Conservation (phyloP, 2,329 filamentous ascomycete species). For the Colletotrichum noveboracense region DNA sequence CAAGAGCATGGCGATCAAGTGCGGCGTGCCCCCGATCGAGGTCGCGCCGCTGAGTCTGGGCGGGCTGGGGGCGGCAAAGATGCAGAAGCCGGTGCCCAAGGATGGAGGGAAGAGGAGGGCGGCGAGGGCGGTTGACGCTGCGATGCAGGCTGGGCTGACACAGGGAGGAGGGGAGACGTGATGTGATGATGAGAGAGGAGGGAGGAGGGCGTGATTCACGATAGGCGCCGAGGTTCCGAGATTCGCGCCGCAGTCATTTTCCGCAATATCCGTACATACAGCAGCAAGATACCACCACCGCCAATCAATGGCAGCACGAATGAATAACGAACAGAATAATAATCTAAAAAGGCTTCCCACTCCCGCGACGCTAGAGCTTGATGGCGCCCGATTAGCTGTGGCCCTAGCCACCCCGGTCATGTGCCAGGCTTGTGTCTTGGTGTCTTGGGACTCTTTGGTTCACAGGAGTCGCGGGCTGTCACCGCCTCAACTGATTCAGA, state of each 20-base stretch:
- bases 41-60: slow-evolving; percentile 11
- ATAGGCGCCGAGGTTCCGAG: background rate
- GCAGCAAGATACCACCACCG: background rate
- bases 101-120: background rate
- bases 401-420: slow-evolving; percentile 8
- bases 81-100: background rate
- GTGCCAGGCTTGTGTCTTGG: background rate
- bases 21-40: slow-evolving; percentile 14
- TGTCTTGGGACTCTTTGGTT: background rate
- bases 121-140: background rate
- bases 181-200: background rate
- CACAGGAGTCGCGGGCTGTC: background rate
- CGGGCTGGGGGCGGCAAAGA: slow-evolving; percentile 1
- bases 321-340: background rate
- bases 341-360: background rate
- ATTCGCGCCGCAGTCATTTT: background rate
- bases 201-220: background rate
- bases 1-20: slow-evolving; percentile 13
- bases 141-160: background rate
- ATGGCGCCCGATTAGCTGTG: slow-evolving; percentile 6
- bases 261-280: background rate
- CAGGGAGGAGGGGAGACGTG: background rate
- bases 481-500: background rate
- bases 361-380: background rate
- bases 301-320: background rate